Conservation (phyloP, 768 basidiomycete genomes). For the Termitomyces sp. region DNA sequence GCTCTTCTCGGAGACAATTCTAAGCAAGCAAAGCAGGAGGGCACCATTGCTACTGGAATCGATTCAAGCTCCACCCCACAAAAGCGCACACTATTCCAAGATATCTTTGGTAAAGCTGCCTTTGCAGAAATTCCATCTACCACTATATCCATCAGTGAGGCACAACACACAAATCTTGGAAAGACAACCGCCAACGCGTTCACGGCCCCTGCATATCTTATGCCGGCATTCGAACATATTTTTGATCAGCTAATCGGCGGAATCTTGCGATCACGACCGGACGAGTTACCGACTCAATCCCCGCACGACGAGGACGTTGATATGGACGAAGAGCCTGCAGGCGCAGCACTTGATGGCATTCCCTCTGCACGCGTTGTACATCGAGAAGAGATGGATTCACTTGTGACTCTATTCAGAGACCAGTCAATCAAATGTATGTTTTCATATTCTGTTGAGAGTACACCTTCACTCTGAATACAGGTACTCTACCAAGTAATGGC, state of each 20-base stretch:
- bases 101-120: slow-evolving; percentile 84
- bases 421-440: slow-evolving; percentile 43
- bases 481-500: slow-evolving; percentile 3
- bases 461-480: slow-evolving; percentile 7
- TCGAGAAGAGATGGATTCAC: slow-evolving; percentile 54
- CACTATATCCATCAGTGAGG: slow-evolving; percentile 11
- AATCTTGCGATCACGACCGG: slow-evolving; percentile 31
- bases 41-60: slow-evolving; percentile 38
- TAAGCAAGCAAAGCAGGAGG: slow-evolving; percentile 39
- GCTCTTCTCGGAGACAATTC: slow-evolving; percentile 67
- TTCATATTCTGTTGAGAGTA: background rate
- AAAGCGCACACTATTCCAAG: slow-evolving; percentile 75
- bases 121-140: slow-evolving; percentile 38
- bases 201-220: slow-evolving; percentile 69
- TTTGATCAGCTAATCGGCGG: slow-evolving; percentile 56
- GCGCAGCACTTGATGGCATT: slow-evolving; percentile 14
- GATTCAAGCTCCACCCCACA: slow-evolving; percentile 24
- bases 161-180: background rate
- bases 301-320: slow-evolving; percentile 38
- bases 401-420: slow-evolving; percentile 64
- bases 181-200: slow-evolving; percentile 32
- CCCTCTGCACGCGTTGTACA: slow-evolving; percentile 36
- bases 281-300: slow-evolving; percentile 14
- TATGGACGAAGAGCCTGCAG: slow-evolving; percentile 37
- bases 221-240: slow-evolving; percentile 70